A percentile compares a stretch with the other conserved stretches of the same genome.
These are phyloP conservation scores for Sequoia sempervirens DNA, from an alignment of 75 land plant species.

Conservation along the genomic window DNA sequence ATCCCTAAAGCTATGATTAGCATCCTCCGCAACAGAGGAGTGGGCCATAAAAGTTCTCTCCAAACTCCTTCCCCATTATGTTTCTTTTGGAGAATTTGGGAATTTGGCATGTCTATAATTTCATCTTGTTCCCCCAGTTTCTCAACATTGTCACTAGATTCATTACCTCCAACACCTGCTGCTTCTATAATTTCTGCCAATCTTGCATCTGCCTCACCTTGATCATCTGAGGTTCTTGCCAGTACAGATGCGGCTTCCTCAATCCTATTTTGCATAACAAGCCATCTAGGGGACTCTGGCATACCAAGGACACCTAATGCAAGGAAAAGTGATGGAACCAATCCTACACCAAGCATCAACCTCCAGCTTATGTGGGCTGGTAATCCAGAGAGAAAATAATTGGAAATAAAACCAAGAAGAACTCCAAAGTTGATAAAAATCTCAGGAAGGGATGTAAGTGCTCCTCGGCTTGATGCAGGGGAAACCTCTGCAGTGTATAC, in stretches of 20 bases:
- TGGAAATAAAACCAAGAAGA: slow-evolving; percentile 65
- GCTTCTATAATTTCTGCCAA: slow-evolving; percentile 53
- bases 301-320: slow-evolving; percentile 48
- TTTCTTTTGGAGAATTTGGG: slow-evolving; percentile 15
- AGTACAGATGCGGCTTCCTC: slow-evolving; percentile 63
- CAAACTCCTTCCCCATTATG: slow-evolving; percentile 43
- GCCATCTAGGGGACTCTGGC: slow-evolving; percentile 80
- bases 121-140: background rate
- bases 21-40: slow-evolving; percentile 59
- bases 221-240: slow-evolving; percentile 36
- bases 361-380: slow-evolving; percentile 52
- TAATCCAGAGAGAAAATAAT: slow-evolving; percentile 47
- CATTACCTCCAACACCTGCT: slow-evolving; percentile 13
- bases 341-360: slow-evolving; percentile 70
- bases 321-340: slow-evolving; percentile 61
- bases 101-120: background rate
- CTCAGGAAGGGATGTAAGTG: slow-evolving; percentile 65
- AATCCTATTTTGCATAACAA: slow-evolving; percentile 53
- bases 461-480: slow-evolving; percentile 53
- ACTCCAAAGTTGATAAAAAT: slow-evolving; percentile 69
- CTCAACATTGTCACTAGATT: background rate
- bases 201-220: slow-evolving; percentile 43
- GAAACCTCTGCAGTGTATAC: slow-evolving; percentile 75
- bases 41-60: slow-evolving; percentile 58
- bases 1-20: slow-evolving; percentile 68